These are phyloP conservation scores for Fusarium clavum DNA, from an alignment of 2,329 filamentous ascomycete species.

Conservation along the genomic window DNA sequence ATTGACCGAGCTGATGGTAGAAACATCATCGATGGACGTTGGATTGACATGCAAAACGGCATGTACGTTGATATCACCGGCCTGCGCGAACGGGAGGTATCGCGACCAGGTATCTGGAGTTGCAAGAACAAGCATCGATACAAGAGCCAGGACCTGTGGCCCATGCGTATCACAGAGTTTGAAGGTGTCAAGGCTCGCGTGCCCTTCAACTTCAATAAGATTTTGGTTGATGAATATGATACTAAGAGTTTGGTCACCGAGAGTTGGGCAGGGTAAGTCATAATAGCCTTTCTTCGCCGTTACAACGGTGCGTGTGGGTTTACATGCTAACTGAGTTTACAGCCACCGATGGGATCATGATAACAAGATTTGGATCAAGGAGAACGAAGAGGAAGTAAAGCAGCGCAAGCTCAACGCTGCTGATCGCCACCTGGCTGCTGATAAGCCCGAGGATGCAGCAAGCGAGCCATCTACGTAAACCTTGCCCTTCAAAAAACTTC, in stretches of 20 bases:
- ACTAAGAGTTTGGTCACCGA: constrained; percentile 70
- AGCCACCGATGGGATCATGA: constrained; percentile 72
- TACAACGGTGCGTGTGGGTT: not conserved
- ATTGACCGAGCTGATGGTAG: constrained; percentile 72
- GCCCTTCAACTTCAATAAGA: constrained; percentile 75
- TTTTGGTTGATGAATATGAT: constrained; percentile 74
- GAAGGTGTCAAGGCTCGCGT: constrained; percentile 78
- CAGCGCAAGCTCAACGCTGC: constrained; percentile 42
- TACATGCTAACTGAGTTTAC: constrained; percentile 31
- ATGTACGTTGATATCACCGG: constrained; percentile 88
- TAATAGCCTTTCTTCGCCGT: not conserved
- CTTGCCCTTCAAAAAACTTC: not conserved
- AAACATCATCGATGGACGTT: constrained; percentile 87
- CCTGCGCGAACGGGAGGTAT: constrained; percentile 72
- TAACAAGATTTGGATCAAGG: constrained; percentile 69
- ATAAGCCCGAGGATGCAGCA: constrained; percentile 7
- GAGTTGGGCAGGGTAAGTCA: constrained; percentile 70
- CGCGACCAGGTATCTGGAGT: constrained; percentile 73
- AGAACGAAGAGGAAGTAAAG: constrained; percentile 46
- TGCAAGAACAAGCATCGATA: constrained; percentile 87
- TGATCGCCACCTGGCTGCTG: constrained; percentile 44
- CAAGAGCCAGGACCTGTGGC: constrained; percentile 76
- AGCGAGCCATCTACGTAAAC: not conserved
- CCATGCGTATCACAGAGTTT: constrained; percentile 78
- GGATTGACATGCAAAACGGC: constrained; percentile 81